Base-by-base conservation (phyloP, 306 rosid genomes). In the Macrotyloma uniflorum region DNA sequence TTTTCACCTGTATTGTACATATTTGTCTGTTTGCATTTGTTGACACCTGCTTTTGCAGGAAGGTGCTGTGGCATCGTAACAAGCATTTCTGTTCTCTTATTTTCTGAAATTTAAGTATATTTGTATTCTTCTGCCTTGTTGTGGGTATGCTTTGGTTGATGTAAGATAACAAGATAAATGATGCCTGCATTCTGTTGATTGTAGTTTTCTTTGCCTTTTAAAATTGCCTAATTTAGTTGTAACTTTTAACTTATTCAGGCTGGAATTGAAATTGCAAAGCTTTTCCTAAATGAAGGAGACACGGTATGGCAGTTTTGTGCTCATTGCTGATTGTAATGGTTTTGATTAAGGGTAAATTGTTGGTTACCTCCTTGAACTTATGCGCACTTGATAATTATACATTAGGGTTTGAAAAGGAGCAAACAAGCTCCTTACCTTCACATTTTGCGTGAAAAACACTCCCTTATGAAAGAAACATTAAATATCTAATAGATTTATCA, bases 201-300 rank as follows among this genome's bases (percentile, higher is more conserved):
- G 24, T 30, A 30, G 15, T 19, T 67, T 70, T 72, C 19, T 50
- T 46, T 24, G 2, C 20, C 28, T 67, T 73, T 69, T 28, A 28
- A 72, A 73, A 50, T 28, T 59, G 49, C 74, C 67, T 78, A 64
- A 67, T 81, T 61, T 78, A 24, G 79, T 84, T 74, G 20, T 74
- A 18, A 46, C 69, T 83, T 80, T 77, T 68, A 59, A 64, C 51
- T 67, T 61, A 40, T 88, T 88, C 90, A 95, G 98, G 97, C 93
- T 81, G 98, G 98, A 83, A 92, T 91, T 79, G 98, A 95, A 84
- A 91, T 87, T 68, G 88, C 98, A 63, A 95, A 95, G 91, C 91
- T 92, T 55, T 95, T 92, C 82, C 88, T 95, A 19, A 88, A 81
- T 38, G 78, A 89, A 85, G 98, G 98, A 80, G 89, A 93, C 81